phyloP scores from a whole-genome alignment of 1,284 basidiomycete genomes.

The Apiotrichum brassicae region DNA sequence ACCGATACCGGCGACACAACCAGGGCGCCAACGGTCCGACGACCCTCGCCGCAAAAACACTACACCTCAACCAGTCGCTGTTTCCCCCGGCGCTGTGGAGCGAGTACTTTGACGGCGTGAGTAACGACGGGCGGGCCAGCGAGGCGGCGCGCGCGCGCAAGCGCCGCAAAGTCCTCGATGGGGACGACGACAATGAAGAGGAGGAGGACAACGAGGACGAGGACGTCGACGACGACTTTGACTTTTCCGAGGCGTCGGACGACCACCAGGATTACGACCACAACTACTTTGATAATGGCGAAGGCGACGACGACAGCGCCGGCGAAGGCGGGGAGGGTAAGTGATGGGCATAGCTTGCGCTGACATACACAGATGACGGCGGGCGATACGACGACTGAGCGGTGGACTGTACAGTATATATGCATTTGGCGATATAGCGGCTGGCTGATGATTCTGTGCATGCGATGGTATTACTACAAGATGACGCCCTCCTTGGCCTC shows the following conservation, averaged over 20 bases:
- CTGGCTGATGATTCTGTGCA: neutral
- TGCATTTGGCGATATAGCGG: neutral
- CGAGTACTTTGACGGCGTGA: constrained; percentile 38
- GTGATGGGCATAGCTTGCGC: neutral
- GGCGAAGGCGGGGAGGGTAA: constrained; percentile 38
- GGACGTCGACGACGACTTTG: constrained; percentile 34
- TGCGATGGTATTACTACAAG: neutral
- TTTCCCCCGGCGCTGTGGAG: constrained; percentile 44
- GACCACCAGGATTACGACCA: constrained; percentile 47
- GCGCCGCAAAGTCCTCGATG: constrained; percentile 10
- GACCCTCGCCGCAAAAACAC: constrained; percentile 21
- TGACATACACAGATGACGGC: constrained; percentile 6
- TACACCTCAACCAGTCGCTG: constrained; percentile 32
- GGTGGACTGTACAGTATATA: neutral
- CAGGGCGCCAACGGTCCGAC: constrained; percentile 7
- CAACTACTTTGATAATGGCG: constrained; percentile 48
- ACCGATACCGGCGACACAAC: constrained; percentile 23
- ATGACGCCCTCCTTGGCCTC: constrained; percentile 29
- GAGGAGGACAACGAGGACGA: constrained; percentile 8
- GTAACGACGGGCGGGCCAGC: neutral
- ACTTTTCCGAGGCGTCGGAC: constrained; percentile 39
- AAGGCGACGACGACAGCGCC: constrained; percentile 42
- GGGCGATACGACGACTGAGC: constrained; percentile 7
- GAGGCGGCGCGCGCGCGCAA: constrained; percentile 2
- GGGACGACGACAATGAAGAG: constrained; percentile 9